Evolutionary conservation across 2,329 filamentous ascomycete species (phyloP), one percentile per base, ranked within the genome.

Genomic region (Pseudogymnoascus sp.): DNA sequence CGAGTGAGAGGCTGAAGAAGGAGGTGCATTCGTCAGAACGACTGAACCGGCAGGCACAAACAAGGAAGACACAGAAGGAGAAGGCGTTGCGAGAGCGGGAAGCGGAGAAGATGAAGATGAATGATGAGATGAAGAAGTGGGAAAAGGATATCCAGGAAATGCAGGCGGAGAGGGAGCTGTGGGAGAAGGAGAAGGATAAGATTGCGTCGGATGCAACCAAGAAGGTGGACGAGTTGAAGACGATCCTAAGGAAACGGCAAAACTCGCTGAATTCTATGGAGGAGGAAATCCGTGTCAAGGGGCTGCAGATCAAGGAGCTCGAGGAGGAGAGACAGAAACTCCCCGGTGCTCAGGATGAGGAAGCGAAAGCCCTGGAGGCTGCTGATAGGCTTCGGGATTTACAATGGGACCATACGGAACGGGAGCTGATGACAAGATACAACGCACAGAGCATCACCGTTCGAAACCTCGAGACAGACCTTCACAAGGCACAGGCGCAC

Each of bases 11-110:
- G 71, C 76, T 97, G 61, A 91, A 89, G 70, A 88, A 88, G 65
- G 88, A 93, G 71, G 87, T 95, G 61, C 87, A 90, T 60, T 85
- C 84, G 52, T 85, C 92, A 5, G 91, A 95, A 73, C 86, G 91
- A 61, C 82, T 90, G 66, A 96, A 95, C 78, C 86, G 91, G 58
- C 83, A 86, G 4, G 88, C 90, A 1, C 89, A 95, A 71, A 90
- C 88, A 66, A 88, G 89, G 64, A 90, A 88, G 68, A 81, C 84
- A 0, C 90, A 92, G 70, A 90, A 90, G 70, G 91, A 97, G 71
- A 86, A 86, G 68, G 70, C 82, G 7, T 71, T 92, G 60, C 84
- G 84, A 68, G 85, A 91, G 60, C 91, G 88, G 72, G 81, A 85
- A 68, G 79, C 81, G 14, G 88, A 91, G 71, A 81, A 86, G 61